Evolutionary conservation across 208 protist genomes (phyloP).

Genomic region (Leishmania arabica): DNA sequence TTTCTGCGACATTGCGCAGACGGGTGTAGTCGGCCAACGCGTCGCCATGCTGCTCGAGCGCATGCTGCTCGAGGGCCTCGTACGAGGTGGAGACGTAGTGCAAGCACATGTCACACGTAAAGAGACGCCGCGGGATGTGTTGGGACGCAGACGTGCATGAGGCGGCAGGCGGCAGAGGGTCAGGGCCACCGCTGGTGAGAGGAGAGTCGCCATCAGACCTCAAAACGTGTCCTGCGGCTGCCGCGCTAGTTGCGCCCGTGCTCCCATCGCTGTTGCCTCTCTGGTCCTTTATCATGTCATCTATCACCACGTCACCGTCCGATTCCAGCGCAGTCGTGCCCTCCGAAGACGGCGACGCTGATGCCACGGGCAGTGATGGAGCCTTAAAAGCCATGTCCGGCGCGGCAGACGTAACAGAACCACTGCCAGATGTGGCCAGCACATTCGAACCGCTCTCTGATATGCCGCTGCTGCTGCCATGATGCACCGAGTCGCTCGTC

Average conservation of each 20-base stretch:
- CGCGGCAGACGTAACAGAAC: neutral
- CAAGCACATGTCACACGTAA: conserved; percentile 78
- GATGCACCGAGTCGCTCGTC: neutral
- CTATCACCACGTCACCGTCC: neutral
- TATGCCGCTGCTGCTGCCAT: neutral
- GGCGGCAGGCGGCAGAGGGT: neutral
- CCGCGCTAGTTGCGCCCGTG: neutral
- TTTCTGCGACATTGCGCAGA: conserved; percentile 43
- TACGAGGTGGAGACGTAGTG: conserved; percentile 50
- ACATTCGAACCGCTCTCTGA: neutral
- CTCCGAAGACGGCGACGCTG: neutral
- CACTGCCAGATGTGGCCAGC: neutral
- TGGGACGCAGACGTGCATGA: neutral
- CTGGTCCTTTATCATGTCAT: neutral
- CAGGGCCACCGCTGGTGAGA: conserved; percentile 5
- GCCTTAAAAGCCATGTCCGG: neutral
- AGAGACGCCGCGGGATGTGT: conserved; percentile 24
- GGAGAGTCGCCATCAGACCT: neutral
- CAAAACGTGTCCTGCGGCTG: neutral
- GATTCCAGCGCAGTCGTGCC: neutral
- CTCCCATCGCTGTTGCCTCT: neutral
- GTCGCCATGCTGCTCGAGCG: conserved; percentile 49
- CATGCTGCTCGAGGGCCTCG: conserved; percentile 58
- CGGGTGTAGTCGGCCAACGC: conserved; percentile 56
- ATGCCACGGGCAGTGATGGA: neutral